Percentiles rank a stretch among this genome's conserved stretches.
Conservation (phyloP, 768 basidiomycete species). For the Trametes elegans region DNA sequence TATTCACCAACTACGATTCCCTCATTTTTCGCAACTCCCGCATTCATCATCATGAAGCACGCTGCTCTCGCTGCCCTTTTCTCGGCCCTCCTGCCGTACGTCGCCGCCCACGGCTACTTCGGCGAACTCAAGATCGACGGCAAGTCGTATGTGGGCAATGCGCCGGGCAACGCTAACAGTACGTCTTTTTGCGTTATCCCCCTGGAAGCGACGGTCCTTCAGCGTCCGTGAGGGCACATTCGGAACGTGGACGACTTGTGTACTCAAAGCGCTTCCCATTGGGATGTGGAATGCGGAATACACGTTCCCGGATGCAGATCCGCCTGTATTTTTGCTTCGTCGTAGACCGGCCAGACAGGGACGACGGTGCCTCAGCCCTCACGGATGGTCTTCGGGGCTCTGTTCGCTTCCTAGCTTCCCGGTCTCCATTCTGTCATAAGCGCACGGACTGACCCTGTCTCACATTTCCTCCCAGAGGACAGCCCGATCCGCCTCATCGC, state of each 20-base stretch:
- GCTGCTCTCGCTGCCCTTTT: slow-evolving; percentile 11
- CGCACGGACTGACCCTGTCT: neutral
- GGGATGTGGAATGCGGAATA: too few species aligned
- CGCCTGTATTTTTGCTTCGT: too few species aligned
- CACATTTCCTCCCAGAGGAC: slow-evolving; percentile 23
- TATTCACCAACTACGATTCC: neutral
- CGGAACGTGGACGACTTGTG: too few species aligned
- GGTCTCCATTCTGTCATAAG: slow-evolving; percentile 1
- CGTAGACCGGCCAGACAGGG: too few species aligned
- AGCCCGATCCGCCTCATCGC: slow-evolving; percentile 46
- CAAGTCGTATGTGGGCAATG: slow-evolving; percentile 41
- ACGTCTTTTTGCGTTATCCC: neutral
- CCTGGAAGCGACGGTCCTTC: too few species aligned
- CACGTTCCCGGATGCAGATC: too few species aligned
- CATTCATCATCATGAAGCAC: slow-evolving; percentile 5
- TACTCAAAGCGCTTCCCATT: too few species aligned
- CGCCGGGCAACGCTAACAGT: slow-evolving; percentile 38
- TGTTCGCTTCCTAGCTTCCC: too few species aligned
- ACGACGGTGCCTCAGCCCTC: too few species aligned
- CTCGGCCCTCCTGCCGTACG: slow-evolving; percentile 24
- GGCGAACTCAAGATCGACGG: slow-evolving; percentile 44
- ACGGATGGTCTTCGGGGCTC: too few species aligned
- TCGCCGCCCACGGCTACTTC: slow-evolving; percentile 45
- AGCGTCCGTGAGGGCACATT: too few species aligned
- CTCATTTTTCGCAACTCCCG: neutral